Conservation (phyloP, 805 yeast genomes). For the Jamesozyma gamospora region DNA sequence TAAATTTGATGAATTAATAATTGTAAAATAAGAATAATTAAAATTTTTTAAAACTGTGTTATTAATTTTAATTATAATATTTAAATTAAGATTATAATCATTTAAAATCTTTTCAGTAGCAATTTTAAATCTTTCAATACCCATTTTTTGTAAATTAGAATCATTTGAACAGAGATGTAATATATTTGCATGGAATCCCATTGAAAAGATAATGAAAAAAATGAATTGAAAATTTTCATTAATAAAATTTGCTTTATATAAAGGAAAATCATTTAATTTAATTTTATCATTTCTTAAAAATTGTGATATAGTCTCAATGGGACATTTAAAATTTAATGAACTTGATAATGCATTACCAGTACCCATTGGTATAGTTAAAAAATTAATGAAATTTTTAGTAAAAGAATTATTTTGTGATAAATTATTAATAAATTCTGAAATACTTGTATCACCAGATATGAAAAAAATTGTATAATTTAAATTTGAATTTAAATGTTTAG, state of each 20-base stretch:
- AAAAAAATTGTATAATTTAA: constrained; percentile 40
- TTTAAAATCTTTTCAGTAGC: constrained; percentile 54
- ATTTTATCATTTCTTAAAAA: constrained; percentile 22
- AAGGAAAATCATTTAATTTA: constrained; percentile 19
- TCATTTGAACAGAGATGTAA: constrained; percentile 66
- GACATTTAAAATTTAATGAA: constrained; percentile 39
- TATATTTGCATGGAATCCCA: constrained; percentile 81
- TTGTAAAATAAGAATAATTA: constrained; percentile 21
- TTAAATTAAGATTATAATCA: constrained; percentile 23
- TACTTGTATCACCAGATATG: constrained; percentile 80
- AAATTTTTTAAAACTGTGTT: background rate
- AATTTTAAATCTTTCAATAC: constrained; percentile 53
- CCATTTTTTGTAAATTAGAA: constrained; percentile 53
- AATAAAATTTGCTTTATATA: constrained; percentile 19
- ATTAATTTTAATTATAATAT: constrained; percentile 5
- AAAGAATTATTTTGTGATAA: constrained; percentile 11
- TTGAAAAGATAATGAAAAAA: constrained; percentile 59
- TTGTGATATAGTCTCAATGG: constrained; percentile 29
- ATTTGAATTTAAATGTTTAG: constrained; percentile 21
- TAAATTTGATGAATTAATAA: constrained; percentile 22
- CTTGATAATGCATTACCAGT: constrained; percentile 77
- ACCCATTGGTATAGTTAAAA: constrained; percentile 56
- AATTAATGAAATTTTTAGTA: constrained; percentile 6
- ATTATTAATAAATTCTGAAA: constrained; percentile 63
- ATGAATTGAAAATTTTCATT: constrained; percentile 13